These are phyloP conservation scores for Phlegmacium glaucopus DNA, from an alignment of 768 basidiomycete genomes.

Conservation along the genomic window DNA sequence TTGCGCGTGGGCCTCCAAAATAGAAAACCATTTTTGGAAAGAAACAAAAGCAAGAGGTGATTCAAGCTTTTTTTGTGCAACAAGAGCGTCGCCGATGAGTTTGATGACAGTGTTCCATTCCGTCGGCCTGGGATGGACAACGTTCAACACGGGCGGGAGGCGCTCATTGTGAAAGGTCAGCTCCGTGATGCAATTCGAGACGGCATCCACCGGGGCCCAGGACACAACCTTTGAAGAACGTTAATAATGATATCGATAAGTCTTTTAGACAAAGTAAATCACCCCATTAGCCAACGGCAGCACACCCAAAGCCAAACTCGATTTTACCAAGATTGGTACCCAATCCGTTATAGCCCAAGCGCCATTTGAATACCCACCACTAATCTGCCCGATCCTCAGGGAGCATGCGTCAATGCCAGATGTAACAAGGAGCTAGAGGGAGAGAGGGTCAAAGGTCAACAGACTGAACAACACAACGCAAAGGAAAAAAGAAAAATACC, in stretches of 20 bases:
- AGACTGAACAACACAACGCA: neutral
- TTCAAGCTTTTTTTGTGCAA: slow-evolving; percentile 4
- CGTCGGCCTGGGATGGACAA: slow-evolving; percentile 33
- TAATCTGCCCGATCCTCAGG: slow-evolving; percentile 35
- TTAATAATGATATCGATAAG: neutral
- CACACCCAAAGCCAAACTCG: slow-evolving; percentile 24
- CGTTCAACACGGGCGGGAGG: slow-evolving; percentile 22
- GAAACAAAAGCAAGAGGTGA: slow-evolving; percentile 6
- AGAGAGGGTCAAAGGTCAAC: too few species aligned
- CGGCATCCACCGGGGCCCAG: slow-evolving; percentile 31
- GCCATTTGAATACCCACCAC: slow-evolving; percentile 30
- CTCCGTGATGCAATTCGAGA: slow-evolving; percentile 27
- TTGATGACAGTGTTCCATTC: slow-evolving; percentile 24
- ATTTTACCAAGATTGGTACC: slow-evolving; percentile 37
- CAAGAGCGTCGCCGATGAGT: slow-evolving; percentile 16
- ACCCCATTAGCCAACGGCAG: slow-evolving; percentile 28
- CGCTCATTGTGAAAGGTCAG: slow-evolving; percentile 18
- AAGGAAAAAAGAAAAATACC: slow-evolving; percentile 14
- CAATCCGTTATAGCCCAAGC: slow-evolving; percentile 38
- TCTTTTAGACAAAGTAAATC: slow-evolving; percentile 1
- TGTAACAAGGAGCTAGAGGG: slow-evolving; percentile 1
- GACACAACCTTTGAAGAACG: slow-evolving; percentile 24
- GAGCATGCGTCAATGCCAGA: slow-evolving; percentile 29
- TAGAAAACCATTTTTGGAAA: slow-evolving; percentile 16
- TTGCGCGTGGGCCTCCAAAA: slow-evolving; percentile 9